A percentile compares a stretch with the other conserved stretches of the same genome.
These are phyloP conservation scores for Vaccinium vitisidaea DNA, from an alignment of 148 eudicot species.

Conservation along the genomic window DNA sequence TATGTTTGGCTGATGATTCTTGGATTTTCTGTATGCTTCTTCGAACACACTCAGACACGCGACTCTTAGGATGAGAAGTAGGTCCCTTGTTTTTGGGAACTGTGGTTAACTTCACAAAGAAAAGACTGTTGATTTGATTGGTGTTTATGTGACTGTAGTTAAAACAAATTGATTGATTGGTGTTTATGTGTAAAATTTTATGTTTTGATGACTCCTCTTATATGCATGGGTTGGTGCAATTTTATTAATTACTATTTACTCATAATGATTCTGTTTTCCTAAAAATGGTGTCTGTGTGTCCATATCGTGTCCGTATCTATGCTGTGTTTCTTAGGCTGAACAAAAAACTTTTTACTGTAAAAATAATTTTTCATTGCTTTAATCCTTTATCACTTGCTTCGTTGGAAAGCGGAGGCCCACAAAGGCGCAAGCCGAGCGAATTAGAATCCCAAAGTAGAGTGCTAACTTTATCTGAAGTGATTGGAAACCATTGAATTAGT, in stretches of 20 bases:
- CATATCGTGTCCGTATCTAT: neutral
- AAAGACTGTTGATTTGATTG: neutral
- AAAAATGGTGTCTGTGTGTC: neutral
- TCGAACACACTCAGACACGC: neutral
- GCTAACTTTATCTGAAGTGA: neutral
- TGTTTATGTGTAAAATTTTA: neutral
- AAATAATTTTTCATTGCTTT: neutral
- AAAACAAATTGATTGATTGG: neutral
- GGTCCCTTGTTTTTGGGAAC: neutral
- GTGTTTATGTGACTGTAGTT: neutral
- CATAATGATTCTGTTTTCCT: neutral
- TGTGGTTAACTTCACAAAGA: neutral
- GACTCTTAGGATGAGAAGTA: too few species aligned
- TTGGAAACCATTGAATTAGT: neutral
- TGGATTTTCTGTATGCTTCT: neutral
- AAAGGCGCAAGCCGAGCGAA: too few species aligned
- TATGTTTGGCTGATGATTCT: neutral
- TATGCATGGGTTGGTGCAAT: neutral
- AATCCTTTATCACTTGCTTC: neutral
- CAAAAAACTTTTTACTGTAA: neutral
- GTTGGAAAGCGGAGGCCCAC: too few species aligned
- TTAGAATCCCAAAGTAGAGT: neutral
- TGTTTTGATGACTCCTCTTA: neutral
- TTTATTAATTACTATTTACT: neutral
- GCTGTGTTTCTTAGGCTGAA: neutral